Base-by-base conservation (phyloP, 495 filamentous ascomycete species). In the Neurospora discreta region DNA sequence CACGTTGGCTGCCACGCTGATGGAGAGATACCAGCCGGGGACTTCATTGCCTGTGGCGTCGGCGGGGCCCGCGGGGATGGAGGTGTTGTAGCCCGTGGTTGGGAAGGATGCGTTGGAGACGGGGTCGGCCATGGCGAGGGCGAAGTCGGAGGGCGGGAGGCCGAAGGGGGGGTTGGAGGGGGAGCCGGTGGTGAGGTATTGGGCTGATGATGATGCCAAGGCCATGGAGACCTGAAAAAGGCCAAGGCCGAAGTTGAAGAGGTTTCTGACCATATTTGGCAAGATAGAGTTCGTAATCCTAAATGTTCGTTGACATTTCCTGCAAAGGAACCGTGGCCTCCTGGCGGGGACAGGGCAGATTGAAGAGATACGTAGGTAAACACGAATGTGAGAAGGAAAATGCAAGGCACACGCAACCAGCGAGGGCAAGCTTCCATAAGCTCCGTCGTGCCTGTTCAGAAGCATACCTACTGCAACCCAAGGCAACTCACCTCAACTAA, bases 41-140 rank as follows among this genome's bases (percentile, higher is more conserved):
- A 76, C 6, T 4, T 15, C 23, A 43, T 58, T 23, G 26, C 43
- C 71, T 1, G 71, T 73, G 18, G 46, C 76, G 26, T 68, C 33
- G 44, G 18, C 10, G 0, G 69, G n/a, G 36, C 70, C 73, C 11
- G 72, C 73, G 7, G 73, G 73, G 39, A 73, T 46, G 13, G 74
- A 76, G 23, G 69, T 71, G 70, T 76, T 73, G 46, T 76, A 73
- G 11, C 76, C 76, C 1, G 38, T 44, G 40, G 74, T 73, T 39
- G 71, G 23, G 23, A 73, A 76, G 3, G 69, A 67, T 3, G 58
- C 65, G 39, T 69, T 40, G 3, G 73, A 65, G 46, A 33, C 20
- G 5, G 76, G 39, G 52, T 2, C 0, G 15, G 26, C 26, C 30
- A 68, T 68, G 3, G 58, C 68, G 40, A 33, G 23, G 30, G 68